phyloP scores from a whole-genome alignment of 441 rosid species.

The Populus hybrid region DNA sequence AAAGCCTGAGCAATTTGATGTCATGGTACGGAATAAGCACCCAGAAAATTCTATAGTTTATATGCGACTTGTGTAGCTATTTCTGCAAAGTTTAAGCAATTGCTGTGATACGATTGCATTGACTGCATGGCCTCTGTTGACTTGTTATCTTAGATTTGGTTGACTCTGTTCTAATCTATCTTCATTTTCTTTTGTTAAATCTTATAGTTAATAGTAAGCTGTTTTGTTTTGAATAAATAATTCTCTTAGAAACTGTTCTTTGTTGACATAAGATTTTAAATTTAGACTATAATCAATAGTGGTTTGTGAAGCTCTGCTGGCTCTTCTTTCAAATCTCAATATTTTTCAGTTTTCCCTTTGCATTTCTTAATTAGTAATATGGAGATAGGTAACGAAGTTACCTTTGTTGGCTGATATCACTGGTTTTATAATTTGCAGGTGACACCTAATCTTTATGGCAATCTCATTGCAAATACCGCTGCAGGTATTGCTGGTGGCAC shows the following conservation, averaged over 20 bases:
- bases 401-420: conserved; percentile 10
- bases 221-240: not conserved
- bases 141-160: not conserved
- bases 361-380: not conserved
- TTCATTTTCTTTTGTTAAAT: not conserved
- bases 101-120: not conserved
- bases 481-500: conserved; percentile 99
- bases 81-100: not conserved
- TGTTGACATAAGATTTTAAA: not conserved
- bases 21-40: conserved; percentile 60
- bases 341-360: not conserved
- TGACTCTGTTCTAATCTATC: not conserved
- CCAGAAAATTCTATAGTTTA: not conserved
- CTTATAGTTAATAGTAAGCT: not conserved
- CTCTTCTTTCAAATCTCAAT: not conserved
- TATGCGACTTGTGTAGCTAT: not conserved
- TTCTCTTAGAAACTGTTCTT: not conserved
- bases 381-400: not conserved
- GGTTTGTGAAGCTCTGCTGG: not conserved
- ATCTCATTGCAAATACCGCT: conserved; percentile 90
- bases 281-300: not conserved
- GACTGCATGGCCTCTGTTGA: not conserved
- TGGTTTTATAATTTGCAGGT: conserved; percentile 45
- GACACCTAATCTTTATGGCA: conserved; percentile 96
- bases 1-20: conserved; percentile 96